Conservation (phyloP, 2,329 filamentous ascomycete genomes). For the Diaporthe sp. region DNA sequence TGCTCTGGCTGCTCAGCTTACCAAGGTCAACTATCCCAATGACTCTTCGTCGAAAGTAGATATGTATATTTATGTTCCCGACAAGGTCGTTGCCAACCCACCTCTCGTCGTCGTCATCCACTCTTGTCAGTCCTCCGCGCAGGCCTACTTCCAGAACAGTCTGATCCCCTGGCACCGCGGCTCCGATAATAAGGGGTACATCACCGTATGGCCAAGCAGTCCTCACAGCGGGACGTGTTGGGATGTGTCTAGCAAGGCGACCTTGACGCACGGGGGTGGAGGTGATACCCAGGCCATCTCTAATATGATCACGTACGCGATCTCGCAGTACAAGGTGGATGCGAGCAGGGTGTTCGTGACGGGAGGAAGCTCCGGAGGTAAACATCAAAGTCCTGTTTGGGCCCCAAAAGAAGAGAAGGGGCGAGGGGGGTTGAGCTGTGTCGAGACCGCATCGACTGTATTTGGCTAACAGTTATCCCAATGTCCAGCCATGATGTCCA, state of each 20-base stretch:
- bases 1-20: conserved; percentile 49
- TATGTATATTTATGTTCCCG: conserved; percentile 54
- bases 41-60: conserved; percentile 53
- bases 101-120: conserved; percentile 55
- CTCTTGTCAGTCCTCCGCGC: conserved; percentile 54
- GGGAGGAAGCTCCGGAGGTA: conserved; percentile 51
- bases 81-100: conserved; percentile 51
- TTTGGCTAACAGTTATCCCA: conserved; percentile 31
- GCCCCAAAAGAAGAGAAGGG: not conserved
- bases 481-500: conserved; percentile 52
- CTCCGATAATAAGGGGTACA: conserved; percentile 52
- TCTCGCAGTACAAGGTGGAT: conserved; percentile 50
- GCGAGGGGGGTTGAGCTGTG: no score
- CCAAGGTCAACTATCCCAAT: conserved; percentile 53
- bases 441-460: not conserved
- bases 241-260: conserved; percentile 66
- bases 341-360: conserved; percentile 51
- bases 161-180: conserved; percentile 53
- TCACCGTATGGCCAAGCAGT: conserved; percentile 65
- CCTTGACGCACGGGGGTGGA: conserved; percentile 52
- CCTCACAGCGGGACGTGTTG: conserved; percentile 66
- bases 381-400: conserved; percentile 13
- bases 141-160: conserved; percentile 53
- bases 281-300: conserved; percentile 41
- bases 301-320: conserved; percentile 51